Evolutionary conservation across 2,329 filamentous ascomycete genomes (phyloP), one percentile per base, ranked within the genome.

Genomic region (Pseudocercospora macadamiae): DNA sequence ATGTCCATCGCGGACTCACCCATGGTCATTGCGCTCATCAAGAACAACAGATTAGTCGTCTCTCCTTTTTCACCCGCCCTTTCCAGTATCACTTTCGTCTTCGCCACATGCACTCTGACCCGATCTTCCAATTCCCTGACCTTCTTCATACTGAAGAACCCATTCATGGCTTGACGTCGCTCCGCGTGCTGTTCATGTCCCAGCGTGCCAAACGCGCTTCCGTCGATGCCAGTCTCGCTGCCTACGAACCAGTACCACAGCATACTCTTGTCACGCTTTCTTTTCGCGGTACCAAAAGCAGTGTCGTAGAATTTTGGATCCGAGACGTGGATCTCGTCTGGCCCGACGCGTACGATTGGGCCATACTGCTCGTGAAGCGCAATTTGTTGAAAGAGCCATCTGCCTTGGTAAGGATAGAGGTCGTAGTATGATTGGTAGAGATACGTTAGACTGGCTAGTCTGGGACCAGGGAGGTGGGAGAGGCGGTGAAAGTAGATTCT

Each of bases 391-490:
- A 28, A 58, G n/a, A 58, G 32, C 25, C 34, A 58, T 14, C 37
- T 23, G n/a, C 28, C 42, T 55, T 55, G 39, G 42, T 47, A 25
- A 10, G 36, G 36, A 4, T 25, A 55, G 36, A 53, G 12, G 21
- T 58, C 55, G 37, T 54, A 58, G 23, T 47, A 58, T n/a, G 48
- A 18, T 28, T 58, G 45, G 39, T 58, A 58, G 19, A 54, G 26
- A 14, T 54, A 58, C 7, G 73, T 74, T 23, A 72, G 63, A 10
- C 71, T 73, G 6, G 70, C 72, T 6, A 73, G 54, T 49, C 61
- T 68, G 3, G 73, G 71, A 3, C 73, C 73, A 6, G 71, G 73
- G 30, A 72, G 64, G 16, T 66, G 64, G n/a, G 70, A 66, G n/a
- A 74, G 55, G 18, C 71, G 72, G 54, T 69, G 67, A 21, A 73